Conservation (phyloP, 305 asterid genomes). For the Fraxinus platypoda region DNA sequence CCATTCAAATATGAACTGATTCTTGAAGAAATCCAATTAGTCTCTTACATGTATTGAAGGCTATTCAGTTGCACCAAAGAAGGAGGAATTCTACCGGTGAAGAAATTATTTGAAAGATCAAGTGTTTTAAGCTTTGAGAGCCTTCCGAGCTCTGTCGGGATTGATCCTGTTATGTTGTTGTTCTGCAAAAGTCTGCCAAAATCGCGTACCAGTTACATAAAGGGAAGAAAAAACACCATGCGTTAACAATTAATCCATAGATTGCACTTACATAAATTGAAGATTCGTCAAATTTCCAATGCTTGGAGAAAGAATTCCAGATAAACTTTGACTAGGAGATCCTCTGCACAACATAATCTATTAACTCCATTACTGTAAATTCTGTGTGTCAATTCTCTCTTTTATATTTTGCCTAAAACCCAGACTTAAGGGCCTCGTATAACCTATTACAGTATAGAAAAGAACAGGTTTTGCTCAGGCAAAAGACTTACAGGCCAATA, state of each 20-base stretch:
- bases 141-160: conserved; percentile 68
- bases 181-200: conserved; percentile 72
- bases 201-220: conserved; percentile 8
- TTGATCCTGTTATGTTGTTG: conserved; percentile 70
- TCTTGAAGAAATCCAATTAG: neutral
- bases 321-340: conserved; percentile 77
- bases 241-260: neutral
- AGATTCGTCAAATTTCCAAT: conserved; percentile 85
- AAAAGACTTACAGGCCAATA: conserved; percentile 73
- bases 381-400: neutral
- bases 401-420: neutral
- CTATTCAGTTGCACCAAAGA: conserved; percentile 55
- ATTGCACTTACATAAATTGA: conserved; percentile 64
- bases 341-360: conserved; percentile 65
- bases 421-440: neutral
- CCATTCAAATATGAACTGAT: neutral
- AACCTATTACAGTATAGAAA: neutral
- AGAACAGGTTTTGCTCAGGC: neutral
- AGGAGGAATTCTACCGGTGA: conserved; percentile 66
- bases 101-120: conserved; percentile 72
- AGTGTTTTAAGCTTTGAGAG: conserved; percentile 76
- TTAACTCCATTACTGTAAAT: conserved; percentile 18
- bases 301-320: conserved; percentile 78
- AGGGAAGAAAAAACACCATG: conserved; percentile 2
- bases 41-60: conserved; percentile 72